phyloP scores from a whole-genome alignment of 129 eudicot genomes.

The Glebionis coronaria region DNA sequence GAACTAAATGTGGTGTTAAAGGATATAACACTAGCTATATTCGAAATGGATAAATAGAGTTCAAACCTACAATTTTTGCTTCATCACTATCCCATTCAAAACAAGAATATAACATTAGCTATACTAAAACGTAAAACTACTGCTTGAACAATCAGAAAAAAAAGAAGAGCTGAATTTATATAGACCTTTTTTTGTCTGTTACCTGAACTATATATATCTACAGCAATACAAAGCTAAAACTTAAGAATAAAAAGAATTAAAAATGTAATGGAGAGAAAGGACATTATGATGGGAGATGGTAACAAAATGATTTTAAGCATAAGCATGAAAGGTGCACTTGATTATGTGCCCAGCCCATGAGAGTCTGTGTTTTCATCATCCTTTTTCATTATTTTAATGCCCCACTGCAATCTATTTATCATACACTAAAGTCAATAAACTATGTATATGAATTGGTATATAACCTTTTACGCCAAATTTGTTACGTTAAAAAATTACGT shows the following conservation, averaged over 20 bases:
- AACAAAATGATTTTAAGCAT: slow-evolving; percentile 43
- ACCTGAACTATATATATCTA: neutral
- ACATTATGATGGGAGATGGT: slow-evolving; percentile 43
- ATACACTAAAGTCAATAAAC: slow-evolving; percentile 14
- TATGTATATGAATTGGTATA: neutral
- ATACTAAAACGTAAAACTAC: no score
- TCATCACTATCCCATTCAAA: no score
- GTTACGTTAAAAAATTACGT: no score
- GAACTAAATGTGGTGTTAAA: no score
- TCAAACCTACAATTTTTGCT: no score
- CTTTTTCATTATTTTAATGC: slow-evolving; percentile 30
- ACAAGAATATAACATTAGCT: no score
- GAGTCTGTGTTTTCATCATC: slow-evolving; percentile 35
- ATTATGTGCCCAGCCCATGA: slow-evolving; percentile 42
- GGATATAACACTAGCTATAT: no score
- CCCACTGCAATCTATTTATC: slow-evolving; percentile 27
- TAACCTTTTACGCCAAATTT: neutral
- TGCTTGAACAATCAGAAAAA: no score
- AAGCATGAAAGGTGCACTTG: slow-evolving; percentile 46
- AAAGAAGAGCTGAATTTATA: no score
- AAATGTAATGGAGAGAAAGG: slow-evolving; percentile 12
- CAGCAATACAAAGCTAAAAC: neutral
- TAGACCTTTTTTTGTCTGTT: no score
- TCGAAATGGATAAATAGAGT: no score
- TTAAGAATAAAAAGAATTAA: neutral